Conservation (phyloP, 2,329 filamentous ascomycete genomes). For the Beauveria asiatica region DNA sequence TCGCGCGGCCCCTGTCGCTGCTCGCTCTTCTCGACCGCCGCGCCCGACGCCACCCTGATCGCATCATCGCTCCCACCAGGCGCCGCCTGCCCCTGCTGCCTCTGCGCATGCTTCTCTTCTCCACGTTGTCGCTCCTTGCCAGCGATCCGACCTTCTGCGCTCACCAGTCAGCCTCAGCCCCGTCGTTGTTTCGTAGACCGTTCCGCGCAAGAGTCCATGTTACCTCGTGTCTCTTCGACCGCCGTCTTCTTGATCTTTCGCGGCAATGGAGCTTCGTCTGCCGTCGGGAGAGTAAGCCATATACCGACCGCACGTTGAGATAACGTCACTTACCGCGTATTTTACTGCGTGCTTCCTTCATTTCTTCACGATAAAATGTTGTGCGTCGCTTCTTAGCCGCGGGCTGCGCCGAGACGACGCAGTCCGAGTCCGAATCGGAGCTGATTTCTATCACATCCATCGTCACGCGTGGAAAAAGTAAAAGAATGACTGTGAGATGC, state of each 20-base stretch:
- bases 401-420: neutral
- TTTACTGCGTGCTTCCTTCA: neutral
- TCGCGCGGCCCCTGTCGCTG: neutral
- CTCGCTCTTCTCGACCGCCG: neutral
- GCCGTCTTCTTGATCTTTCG: neutral
- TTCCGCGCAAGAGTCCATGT: no score
- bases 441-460: slow-evolving; percentile 12
- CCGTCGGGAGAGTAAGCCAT: neutral
- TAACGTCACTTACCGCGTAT: neutral
- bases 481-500: slow-evolving; percentile 3
- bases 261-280: neutral
- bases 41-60: neutral
- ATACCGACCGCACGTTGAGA: neutral
- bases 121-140: neutral
- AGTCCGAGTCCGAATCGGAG: slow-evolving; percentile 8
- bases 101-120: neutral
- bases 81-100: neutral
- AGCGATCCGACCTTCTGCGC: no score
- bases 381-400: neutral
- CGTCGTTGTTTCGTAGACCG: neutral
- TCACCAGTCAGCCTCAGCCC: neutral
- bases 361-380: neutral
- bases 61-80: neutral
- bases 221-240: neutral
- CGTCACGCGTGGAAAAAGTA: neutral